Conservation (phyloP, 345 rosid genomes). For the Mangifera indica region DNA sequence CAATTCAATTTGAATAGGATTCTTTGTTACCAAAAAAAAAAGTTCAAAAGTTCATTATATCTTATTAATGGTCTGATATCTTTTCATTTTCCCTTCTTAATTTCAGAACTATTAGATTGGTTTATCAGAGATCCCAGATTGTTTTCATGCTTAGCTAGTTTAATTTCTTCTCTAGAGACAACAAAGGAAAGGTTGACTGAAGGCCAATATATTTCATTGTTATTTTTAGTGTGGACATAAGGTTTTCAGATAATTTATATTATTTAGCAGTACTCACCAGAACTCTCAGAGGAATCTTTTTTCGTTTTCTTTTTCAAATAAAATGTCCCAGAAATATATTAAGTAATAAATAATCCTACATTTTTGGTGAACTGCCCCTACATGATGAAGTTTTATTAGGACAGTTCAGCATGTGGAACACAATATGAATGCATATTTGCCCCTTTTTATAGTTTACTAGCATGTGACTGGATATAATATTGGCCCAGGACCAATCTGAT, state of each 20-base stretch:
- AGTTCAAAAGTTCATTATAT: too few relatives aligned
- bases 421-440: constrained; percentile 1
- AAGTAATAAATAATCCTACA: background rate
- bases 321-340: background rate
- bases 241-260: constrained; percentile 9
- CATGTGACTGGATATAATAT: constrained; percentile 10
- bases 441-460: background rate
- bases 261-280: background rate
- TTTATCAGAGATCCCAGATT: too few relatives aligned
- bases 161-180: background rate
- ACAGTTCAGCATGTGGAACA: constrained; percentile 23
- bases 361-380: constrained; percentile 11
- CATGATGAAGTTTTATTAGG: constrained; percentile 12
- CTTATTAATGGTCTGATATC: background rate
- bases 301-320: background rate
- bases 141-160: too few relatives aligned
- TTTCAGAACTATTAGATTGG: too few relatives aligned
- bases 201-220: background rate
- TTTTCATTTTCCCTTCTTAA: background rate
- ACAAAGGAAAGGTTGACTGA: background rate
- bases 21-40: too few relatives aligned
- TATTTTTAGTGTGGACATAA: background rate
- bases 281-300: background rate
- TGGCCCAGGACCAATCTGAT: constrained; percentile 13
- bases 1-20: too few relatives aligned